A percentile compares a stretch with the other conserved stretches of the same genome.
phyloP scores from a whole-genome alignment of 2,329 filamentous ascomycete species.

The Drechslerella coelobrocha region DNA sequence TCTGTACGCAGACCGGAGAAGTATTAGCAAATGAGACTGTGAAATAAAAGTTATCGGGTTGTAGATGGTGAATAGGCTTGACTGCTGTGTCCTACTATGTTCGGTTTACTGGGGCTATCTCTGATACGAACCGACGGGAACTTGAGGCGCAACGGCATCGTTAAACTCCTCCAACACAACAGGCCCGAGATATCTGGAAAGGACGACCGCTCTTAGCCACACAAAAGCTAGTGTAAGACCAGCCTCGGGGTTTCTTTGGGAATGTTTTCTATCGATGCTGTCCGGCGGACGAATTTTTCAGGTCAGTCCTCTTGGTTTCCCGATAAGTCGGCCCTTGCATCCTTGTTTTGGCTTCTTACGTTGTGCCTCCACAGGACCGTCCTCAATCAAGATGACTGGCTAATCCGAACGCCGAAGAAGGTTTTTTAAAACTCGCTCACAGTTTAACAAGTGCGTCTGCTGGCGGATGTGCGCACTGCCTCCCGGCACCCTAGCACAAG shows the following conservation, averaged over 20 bases:
- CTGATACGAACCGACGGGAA: constrained; percentile 42
- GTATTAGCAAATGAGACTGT: not conserved
- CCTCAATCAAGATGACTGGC: too few relatives aligned
- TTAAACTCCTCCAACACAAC: constrained; percentile 27
- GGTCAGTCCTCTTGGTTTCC: too few relatives aligned
- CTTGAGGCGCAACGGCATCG: constrained; percentile 44
- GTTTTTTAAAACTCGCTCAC: constrained; percentile 48
- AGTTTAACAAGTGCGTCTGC: constrained; percentile 10
- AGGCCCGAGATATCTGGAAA: not conserved
- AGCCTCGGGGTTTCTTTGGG: not conserved
- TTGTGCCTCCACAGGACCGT: not conserved
- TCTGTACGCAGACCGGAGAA: constrained; percentile 11
- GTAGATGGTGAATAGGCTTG: not conserved
- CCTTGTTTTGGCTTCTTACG: too few relatives aligned
- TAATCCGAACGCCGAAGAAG: constrained; percentile 21
- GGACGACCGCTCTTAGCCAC: not conserved
- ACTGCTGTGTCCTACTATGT: not conserved
- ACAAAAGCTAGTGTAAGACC: not conserved
- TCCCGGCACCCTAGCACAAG: not conserved
- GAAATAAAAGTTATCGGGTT: not conserved
- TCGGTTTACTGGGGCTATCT: not conserved
- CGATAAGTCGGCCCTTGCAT: too few relatives aligned
- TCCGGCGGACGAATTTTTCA: not conserved
- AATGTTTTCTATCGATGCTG: not conserved
- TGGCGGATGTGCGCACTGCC: constrained; percentile 8